Percentiles rank a stretch among this genome's conserved stretches.
phyloP scores from a whole-genome alignment of 2,329 filamentous ascomycete species.

The Sporothrix sp. region DNA sequence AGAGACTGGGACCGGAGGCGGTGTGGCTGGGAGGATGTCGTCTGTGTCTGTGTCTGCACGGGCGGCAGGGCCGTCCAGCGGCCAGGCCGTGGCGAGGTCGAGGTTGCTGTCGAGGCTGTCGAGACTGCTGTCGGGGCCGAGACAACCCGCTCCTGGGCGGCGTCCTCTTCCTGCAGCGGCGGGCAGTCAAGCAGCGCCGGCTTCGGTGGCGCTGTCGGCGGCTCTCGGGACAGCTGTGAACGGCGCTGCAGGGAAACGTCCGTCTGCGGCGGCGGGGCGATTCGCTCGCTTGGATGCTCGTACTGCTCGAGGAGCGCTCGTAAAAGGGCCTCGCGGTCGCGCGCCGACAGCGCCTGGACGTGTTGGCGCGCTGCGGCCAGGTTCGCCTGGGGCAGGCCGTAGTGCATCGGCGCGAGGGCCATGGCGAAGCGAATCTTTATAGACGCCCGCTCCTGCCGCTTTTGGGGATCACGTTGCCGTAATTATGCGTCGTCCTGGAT shows the following conservation, averaged over 20 bases:
- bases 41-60: too few species aligned
- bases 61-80: slow-evolving; percentile 1
- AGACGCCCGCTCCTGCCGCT: too few species aligned
- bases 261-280: background rate
- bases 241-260: background rate
- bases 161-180: slow-evolving; percentile 9
- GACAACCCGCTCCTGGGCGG: background rate
- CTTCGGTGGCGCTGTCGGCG: too few species aligned
- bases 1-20: slow-evolving; percentile 4
- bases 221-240: background rate
- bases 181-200: slow-evolving; percentile 4
- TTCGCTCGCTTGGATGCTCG: too few species aligned
- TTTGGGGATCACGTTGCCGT: too few species aligned
- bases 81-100: slow-evolving; percentile 24
- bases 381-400: slow-evolving; percentile 14
- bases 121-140: background rate
- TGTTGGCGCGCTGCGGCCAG: slow-evolving; percentile 25
- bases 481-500: background rate
- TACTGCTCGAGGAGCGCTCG: slow-evolving; percentile 26
- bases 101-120: slow-evolving; percentile 29
- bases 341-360: slow-evolving; percentile 24
- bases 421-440: too few species aligned
- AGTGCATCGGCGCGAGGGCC: slow-evolving; percentile 1
- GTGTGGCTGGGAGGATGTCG: background rate
- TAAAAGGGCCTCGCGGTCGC: slow-evolving; percentile 25